Evolutionary conservation across 352 stramenopile genomes (phyloP).

Genomic region (Phytophthora vignae): DNA sequence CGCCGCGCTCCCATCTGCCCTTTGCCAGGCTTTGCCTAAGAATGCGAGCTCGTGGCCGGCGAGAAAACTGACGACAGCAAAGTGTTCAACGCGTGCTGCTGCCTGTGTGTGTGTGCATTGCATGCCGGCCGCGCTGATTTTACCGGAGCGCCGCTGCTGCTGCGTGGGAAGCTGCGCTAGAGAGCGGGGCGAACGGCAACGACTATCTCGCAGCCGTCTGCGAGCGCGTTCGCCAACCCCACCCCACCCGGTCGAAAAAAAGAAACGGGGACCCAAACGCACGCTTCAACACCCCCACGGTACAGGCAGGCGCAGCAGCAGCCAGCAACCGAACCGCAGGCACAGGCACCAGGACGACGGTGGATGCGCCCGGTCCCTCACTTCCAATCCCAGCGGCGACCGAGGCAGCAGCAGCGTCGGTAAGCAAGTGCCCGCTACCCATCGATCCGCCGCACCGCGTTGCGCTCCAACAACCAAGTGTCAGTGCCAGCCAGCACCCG

Average conservation of each 20-base stretch:
- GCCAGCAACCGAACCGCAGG: constrained; percentile 43
- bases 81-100: constrained; percentile 24
- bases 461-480: no score
- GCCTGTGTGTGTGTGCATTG: neutral
- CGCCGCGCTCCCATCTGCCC: constrained; percentile 32
- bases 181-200: constrained; percentile 26
- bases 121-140: constrained; percentile 21
- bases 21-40: constrained; percentile 32
- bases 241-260: constrained; percentile 40
- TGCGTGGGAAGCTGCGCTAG: constrained; percentile 46
- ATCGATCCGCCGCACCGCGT: no score
- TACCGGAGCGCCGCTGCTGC: constrained; percentile 1
- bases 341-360: neutral
- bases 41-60: constrained; percentile 18
- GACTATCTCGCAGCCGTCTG: constrained; percentile 1
- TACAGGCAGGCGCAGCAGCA: constrained; percentile 27
- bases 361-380: constrained; percentile 33
- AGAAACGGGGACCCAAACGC: constrained; percentile 41
- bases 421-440: no score
- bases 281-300: constrained; percentile 38
- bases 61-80: constrained; percentile 44
- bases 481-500: no score
- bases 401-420: neutral
- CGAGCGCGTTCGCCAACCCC: constrained; percentile 23
- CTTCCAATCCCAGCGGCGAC: constrained; percentile 35